Evolutionary conservation across 2,329 filamentous ascomycete genomes (phyloP).

Genomic region (Fonsecaea nubica): DNA sequence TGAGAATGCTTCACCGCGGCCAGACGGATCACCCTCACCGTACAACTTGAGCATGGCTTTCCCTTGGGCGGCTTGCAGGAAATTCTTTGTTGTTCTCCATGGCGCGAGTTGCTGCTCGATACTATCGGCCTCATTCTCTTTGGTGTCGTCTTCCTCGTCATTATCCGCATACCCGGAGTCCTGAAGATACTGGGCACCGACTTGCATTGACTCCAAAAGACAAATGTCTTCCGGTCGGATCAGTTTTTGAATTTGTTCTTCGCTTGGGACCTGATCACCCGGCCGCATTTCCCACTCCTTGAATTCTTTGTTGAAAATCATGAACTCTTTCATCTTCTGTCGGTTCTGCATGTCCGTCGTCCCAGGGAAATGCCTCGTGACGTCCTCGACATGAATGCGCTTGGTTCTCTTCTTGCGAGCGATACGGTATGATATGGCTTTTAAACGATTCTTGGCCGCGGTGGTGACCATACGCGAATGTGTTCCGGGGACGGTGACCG

Average conservation of each 20-base stretch:
- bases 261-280: conserved; percentile 77
- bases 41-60: conserved; percentile 97
- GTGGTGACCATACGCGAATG: conserved; percentile 96
- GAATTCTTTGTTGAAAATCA: conserved; percentile 84
- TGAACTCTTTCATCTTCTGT: conserved; percentile 96
- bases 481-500: conserved; percentile 88
- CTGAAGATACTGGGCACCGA: conserved; percentile 86
- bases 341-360: conserved; percentile 94
- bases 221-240: conserved; percentile 96
- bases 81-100: conserved; percentile 96
- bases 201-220: conserved; percentile 93
- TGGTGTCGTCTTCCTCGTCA: conserved; percentile 58
- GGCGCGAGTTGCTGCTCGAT: conserved; percentile 89
- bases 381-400: conserved; percentile 76
- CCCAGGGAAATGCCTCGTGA: conserved; percentile 90
- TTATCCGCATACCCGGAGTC: conserved; percentile 84
- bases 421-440: conserved; percentile 92
- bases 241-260: conserved; percentile 80
- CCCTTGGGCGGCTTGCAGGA: conserved; percentile 87
- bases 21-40: conserved; percentile 92
- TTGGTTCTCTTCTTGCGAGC: conserved; percentile 76
- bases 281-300: conserved; percentile 84
- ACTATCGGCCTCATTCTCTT: conserved; percentile 75
- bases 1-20: conserved; percentile 90
- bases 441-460: conserved; percentile 93